Percentiles rank a stretch among this genome's conserved stretches.
Conservation (phyloP, 352 stramenopile genomes). For the Globisporangium takayamanum region DNA sequence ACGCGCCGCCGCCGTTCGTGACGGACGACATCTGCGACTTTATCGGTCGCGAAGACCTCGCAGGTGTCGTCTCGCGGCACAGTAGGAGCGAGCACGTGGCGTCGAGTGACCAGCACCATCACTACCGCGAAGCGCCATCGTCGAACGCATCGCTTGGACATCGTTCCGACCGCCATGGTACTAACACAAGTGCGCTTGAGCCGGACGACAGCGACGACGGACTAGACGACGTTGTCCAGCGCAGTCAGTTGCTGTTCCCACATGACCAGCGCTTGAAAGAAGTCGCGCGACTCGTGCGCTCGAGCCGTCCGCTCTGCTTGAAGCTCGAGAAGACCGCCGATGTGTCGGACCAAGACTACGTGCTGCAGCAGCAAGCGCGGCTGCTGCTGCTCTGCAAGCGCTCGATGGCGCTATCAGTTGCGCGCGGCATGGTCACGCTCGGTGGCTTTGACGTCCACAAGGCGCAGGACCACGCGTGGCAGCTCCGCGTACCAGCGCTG, state of each 20-base stretch:
- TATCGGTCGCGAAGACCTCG: slow-evolving; percentile 58
- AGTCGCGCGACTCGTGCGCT: slow-evolving; percentile 71
- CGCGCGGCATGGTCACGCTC: slow-evolving; percentile 96
- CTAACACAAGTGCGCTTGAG: background rate
- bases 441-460: slow-evolving; percentile 77
- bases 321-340: slow-evolving; percentile 63
- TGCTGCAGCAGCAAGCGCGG: slow-evolving; percentile 90
- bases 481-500: slow-evolving; percentile 88
- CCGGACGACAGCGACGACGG: slow-evolving; percentile 28
- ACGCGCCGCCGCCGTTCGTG: slow-evolving; percentile 49
- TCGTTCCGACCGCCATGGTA: background rate
- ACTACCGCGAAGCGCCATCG: background rate
- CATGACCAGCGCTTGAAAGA: slow-evolving; percentile 75
- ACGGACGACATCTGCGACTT: slow-evolving; percentile 49
- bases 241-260: slow-evolving; percentile 60
- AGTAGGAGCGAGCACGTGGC: background rate
- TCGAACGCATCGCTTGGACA: no score
- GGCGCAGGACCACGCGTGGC: slow-evolving; percentile 73
- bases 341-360: slow-evolving; percentile 64
- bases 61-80: slow-evolving; percentile 10
- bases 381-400: slow-evolving; percentile 93
- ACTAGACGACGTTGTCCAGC: slow-evolving; percentile 48
- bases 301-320: slow-evolving; percentile 60
- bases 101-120: background rate
- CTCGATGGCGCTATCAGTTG: slow-evolving; percentile 90